Evolutionary conservation across 1,284 basidiomycete genomes (phyloP).

Genomic region (Fereydounia khargensis): DNA sequence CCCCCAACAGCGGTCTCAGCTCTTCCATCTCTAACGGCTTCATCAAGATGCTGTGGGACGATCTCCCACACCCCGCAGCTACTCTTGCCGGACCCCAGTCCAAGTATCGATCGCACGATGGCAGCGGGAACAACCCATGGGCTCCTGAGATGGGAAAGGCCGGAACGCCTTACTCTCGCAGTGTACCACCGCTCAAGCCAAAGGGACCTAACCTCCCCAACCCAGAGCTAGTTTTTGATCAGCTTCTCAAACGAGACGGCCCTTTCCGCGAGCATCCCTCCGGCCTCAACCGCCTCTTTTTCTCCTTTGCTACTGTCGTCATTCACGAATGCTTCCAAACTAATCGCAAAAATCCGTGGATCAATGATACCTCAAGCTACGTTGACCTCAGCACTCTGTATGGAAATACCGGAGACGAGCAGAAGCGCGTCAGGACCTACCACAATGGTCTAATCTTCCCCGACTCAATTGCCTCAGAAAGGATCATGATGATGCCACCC

Average conservation of each 20-base stretch:
- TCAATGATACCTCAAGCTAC: constrained; percentile 71
- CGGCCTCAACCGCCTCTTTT: constrained; percentile 19
- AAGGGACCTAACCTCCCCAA: constrained; percentile 12
- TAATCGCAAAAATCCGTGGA: constrained; percentile 28
- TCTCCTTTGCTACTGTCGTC: constrained; percentile 14
- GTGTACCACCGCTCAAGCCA: constrained; percentile 65
- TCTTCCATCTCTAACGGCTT: background rate
- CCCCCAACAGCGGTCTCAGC: background rate
- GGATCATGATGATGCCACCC: constrained; percentile 73
- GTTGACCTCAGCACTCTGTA: constrained; percentile 74
- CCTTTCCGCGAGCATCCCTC: constrained; percentile 8
- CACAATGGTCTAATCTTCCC: constrained; percentile 64
- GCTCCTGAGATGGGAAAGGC: constrained; percentile 71
- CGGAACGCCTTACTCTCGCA: constrained; percentile 69
- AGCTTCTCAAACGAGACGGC: constrained; percentile 5
- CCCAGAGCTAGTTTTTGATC: constrained; percentile 17
- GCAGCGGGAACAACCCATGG: constrained; percentile 67
- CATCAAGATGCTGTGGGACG: constrained; percentile 48
- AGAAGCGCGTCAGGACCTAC: constrained; percentile 63
- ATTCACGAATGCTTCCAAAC: constrained; percentile 27
- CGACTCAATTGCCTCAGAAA: constrained; percentile 69
- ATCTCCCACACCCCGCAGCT: constrained; percentile 71
- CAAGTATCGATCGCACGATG: constrained; percentile 38
- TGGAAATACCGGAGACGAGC: constrained; percentile 64
- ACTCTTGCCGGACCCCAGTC: constrained; percentile 63